Evolutionary conservation across 2,329 filamentous ascomycete species (phyloP).

Genomic region (Emmonsiellopsis sp.): DNA sequence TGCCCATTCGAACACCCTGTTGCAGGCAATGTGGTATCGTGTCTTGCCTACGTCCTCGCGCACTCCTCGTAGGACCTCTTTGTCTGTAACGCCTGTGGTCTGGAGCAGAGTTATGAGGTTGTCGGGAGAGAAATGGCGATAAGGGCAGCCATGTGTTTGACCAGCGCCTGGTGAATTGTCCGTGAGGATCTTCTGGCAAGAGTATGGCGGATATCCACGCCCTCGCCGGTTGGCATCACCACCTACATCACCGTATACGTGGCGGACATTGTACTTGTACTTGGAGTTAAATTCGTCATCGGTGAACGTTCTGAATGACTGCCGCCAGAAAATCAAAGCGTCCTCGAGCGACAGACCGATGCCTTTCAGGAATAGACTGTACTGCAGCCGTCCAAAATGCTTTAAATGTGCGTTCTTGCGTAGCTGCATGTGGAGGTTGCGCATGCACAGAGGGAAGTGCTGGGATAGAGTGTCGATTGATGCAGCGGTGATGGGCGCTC

Average conservation of each 20-base stretch:
- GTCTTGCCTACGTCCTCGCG: slow-evolving; percentile 82
- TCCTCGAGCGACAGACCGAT: slow-evolving; percentile 90
- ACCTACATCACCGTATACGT: slow-evolving; percentile 88
- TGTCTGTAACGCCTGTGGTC: slow-evolving; percentile 68
- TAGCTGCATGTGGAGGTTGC: slow-evolving; percentile 74
- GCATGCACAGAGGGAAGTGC: slow-evolving; percentile 91
- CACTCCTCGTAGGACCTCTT: slow-evolving; percentile 67
- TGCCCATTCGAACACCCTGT: slow-evolving; percentile 81
- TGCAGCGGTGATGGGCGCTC: slow-evolving; percentile 65
- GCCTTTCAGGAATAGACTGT: slow-evolving; percentile 92
- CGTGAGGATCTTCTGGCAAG: slow-evolving; percentile 88
- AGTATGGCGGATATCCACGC: slow-evolving; percentile 81
- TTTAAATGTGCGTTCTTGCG: slow-evolving; percentile 86
- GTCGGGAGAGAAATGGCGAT: slow-evolving; percentile 81
- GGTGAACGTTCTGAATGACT: slow-evolving; percentile 72
- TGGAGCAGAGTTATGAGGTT: slow-evolving; percentile 73
- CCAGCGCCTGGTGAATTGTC: slow-evolving; percentile 80
- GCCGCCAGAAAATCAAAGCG: slow-evolving; percentile 83
- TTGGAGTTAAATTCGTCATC: slow-evolving; percentile 97
- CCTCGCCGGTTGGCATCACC: slow-evolving; percentile 82
- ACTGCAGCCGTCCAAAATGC: slow-evolving; percentile 87
- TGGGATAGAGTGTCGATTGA: slow-evolving; percentile 71
- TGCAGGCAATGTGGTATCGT: slow-evolving; percentile 92
- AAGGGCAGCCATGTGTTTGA: slow-evolving; percentile 92
- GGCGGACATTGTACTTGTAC: slow-evolving; percentile 94